Evolutionary conservation across 2,329 filamentous ascomycete genomes (phyloP).

Genomic region (Colletotrichum melonis): DNA sequence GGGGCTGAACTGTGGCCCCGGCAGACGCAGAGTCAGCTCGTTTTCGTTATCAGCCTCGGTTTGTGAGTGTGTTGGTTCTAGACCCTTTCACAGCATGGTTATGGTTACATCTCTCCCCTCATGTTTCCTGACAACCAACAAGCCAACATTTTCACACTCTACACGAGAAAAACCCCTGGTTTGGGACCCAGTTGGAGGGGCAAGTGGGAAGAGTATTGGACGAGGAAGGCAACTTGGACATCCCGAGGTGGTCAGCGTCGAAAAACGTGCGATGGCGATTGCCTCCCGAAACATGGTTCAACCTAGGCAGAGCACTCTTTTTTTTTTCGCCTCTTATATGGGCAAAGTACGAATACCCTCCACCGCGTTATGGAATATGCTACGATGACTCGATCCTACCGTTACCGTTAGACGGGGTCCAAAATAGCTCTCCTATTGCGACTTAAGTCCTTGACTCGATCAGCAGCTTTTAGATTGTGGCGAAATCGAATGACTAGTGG

Average conservation of each 20-base stretch:
- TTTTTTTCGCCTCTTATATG: background rate
- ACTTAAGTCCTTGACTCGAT: background rate
- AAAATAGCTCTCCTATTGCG: background rate
- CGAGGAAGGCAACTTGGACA: background rate
- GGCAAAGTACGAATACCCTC: background rate
- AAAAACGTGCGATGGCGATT: background rate
- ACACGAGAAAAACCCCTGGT: background rate
- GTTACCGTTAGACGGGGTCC: background rate
- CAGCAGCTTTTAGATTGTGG: background rate
- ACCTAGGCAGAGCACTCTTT: background rate
- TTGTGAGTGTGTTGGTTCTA: background rate
- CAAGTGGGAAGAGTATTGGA: background rate
- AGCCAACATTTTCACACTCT: background rate
- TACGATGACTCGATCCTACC: background rate
- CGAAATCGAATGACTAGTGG: background rate
- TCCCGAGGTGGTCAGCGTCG: background rate
- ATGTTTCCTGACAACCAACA: background rate
- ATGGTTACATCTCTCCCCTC: background rate
- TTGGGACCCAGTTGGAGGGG: background rate
- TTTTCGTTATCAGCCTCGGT: background rate
- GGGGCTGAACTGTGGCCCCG: background rate
- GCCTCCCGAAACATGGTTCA: background rate
- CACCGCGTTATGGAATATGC: background rate
- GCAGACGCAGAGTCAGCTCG: background rate
- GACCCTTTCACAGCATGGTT: background rate